Evolutionary conservation across 225 moss, liverwort and hornwort species (phyloP), one percentile per base, ranked within the genome.

Genomic region (Asterella californica): DNA sequence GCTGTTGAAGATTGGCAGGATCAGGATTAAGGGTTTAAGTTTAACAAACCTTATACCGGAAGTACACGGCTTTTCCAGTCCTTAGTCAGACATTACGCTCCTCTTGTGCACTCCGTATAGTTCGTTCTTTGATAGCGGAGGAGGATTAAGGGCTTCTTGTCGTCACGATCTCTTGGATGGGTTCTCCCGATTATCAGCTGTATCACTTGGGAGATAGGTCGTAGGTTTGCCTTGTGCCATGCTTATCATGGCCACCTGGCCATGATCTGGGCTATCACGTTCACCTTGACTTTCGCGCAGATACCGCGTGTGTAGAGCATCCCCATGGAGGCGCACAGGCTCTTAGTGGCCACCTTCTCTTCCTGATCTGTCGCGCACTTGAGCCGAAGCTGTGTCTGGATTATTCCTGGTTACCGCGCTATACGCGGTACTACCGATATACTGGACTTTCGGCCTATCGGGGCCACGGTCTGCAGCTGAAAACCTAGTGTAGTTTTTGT

Each of bases 101-200:
- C 0, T 32, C 2, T 29, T 36, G 22, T 45, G 42, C 42, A 42
- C 7, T 70, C 45, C 34, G n/a, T n/a, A n/a, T n/a, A 45, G 42
- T 38, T 70, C 34, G 6, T 68, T 70, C 57, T 19, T 57, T 57
- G n/a, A 24, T 57, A 19, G 30, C 50, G 0, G 30, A 25, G 21
- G 52, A 74, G 47, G 74, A 17, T 18, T 32, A 18, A 33, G 52
- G 74, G 47, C 53, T 52, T 32, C 4, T 32, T 50, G 29, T 50
- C 14, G 5, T 52, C 49, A 74, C 19, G n/a, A 74, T 32, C 53
- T 24, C 9, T 74, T 0, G 30, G 74, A 52, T 74, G 6, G 9
- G 11, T 34, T 2, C 53, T 45, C 74, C 74, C 74, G 74, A 74
- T 74, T 8, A 74, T 74, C 74, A 47, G 74, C 53, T 74, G 74